A percentile compares a stretch with the other conserved stretches of the same genome.
phyloP scores from a whole-genome alignment of 2,329 filamentous ascomycete genomes.

The Fragosphaeria purpurea region DNA sequence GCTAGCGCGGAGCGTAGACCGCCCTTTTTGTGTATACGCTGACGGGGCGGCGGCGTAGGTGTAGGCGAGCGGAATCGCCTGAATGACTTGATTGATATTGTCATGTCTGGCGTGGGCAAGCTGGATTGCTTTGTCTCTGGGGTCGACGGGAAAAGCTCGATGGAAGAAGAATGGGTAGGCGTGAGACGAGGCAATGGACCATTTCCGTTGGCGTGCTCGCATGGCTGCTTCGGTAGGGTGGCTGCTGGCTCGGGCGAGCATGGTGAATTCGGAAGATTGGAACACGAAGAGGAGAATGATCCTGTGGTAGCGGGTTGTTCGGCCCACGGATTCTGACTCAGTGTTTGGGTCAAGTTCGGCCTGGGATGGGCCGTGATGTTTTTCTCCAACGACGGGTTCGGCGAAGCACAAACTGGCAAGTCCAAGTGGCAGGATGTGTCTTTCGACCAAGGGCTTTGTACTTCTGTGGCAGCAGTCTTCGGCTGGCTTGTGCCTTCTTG shows the following conservation, averaged over 20 bases:
- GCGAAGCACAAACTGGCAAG: too few species aligned
- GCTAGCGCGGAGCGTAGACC: constrained; percentile 7
- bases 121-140: constrained; percentile 19
- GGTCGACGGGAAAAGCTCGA: constrained; percentile 16
- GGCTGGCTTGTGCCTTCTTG: too few species aligned
- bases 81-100: constrained; percentile 41
- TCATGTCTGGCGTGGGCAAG: constrained; percentile 34
- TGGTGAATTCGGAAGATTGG: constrained; percentile 4
- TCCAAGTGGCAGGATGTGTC: background rate
- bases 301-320: background rate
- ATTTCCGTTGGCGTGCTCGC: background rate
- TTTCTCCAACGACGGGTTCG: background rate
- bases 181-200: background rate
- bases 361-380: background rate
- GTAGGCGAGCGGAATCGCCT: constrained; percentile 42
- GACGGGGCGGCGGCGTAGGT: constrained; percentile 24
- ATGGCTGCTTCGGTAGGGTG: background rate
- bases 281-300: background rate
- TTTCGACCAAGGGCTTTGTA: constrained; percentile 5
- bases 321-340: constrained; percentile 11
- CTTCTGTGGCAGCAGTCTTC: background rate
- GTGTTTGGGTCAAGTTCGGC: background rate
- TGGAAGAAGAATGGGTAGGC: background rate
- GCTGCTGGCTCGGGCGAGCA: constrained; percentile 1
- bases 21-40: constrained; percentile 3